A percentile compares a stretch with the other conserved stretches of the same genome.
These are phyloP conservation scores for Corylus avellana DNA, from an alignment of 306 rosid species.

Conservation along the genomic window DNA sequence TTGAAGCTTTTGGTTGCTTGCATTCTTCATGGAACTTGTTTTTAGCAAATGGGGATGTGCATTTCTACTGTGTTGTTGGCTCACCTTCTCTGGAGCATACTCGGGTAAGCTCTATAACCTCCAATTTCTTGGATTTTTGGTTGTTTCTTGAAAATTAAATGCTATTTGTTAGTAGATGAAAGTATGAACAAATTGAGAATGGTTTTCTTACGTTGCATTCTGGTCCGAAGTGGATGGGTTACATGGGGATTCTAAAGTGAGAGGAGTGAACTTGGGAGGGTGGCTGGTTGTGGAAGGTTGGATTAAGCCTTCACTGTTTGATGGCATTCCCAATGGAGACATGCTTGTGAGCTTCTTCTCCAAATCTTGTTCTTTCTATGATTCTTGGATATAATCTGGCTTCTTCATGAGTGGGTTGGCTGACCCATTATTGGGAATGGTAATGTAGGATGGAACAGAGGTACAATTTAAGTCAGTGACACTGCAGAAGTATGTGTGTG, in stretches of 20 bases:
- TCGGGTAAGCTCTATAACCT: slow-evolving; percentile 54
- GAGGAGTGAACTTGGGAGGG: slow-evolving; percentile 95
- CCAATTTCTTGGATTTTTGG: slow-evolving; percentile 15
- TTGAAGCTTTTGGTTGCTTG: slow-evolving; percentile 37
- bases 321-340: slow-evolving; percentile 90
- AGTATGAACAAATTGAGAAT: slow-evolving; percentile 2
- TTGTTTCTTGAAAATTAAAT: slow-evolving; percentile 8
- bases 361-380: slow-evolving; percentile 1
- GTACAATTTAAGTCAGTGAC: slow-evolving; percentile 83
- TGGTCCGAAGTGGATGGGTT: slow-evolving; percentile 64
- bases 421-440: slow-evolving; percentile 25
- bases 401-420: slow-evolving; percentile 19
- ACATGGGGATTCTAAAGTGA: slow-evolving; percentile 59
- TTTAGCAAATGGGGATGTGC: slow-evolving; percentile 61
- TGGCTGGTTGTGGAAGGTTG: slow-evolving; percentile 96
- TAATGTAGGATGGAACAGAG: slow-evolving; percentile 73
- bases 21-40: slow-evolving; percentile 74
- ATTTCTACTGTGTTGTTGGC: slow-evolving; percentile 54
- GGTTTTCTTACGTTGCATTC: slow-evolving; percentile 24
- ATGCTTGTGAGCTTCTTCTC: slow-evolving; percentile 70
- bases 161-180: slow-evolving; percentile 4
- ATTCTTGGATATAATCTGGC: slow-evolving; percentile 2
- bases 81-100: slow-evolving; percentile 50
- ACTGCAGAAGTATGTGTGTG: slow-evolving; percentile 70
- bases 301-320: slow-evolving; percentile 94